These are phyloP conservation scores for Aspergillus proliferans DNA, from an alignment of 2,329 filamentous ascomycete genomes.

Conservation along the genomic window DNA sequence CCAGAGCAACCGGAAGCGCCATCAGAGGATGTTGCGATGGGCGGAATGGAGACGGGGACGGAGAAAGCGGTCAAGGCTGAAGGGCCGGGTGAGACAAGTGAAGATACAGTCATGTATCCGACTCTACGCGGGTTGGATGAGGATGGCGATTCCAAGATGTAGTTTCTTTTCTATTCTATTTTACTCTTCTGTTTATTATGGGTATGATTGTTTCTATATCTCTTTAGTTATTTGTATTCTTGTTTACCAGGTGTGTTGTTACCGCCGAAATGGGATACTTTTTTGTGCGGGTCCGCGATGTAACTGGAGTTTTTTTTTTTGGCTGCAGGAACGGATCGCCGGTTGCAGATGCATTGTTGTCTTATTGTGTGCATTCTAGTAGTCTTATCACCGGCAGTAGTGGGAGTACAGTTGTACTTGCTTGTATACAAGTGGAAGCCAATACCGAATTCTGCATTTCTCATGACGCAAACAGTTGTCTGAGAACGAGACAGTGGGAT, in stretches of 20 bases:
- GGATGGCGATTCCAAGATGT: constrained; percentile 33
- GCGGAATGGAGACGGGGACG: constrained; percentile 34
- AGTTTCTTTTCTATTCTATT: constrained; percentile 10
- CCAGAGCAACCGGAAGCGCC: constrained; percentile 7
- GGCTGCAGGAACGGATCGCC: neutral
- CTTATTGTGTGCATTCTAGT: neutral
- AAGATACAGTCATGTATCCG: constrained; percentile 26
- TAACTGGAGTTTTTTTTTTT: neutral
- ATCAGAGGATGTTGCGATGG: constrained; percentile 12
- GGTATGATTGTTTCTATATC: constrained; percentile 4
- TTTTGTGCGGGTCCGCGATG: neutral
- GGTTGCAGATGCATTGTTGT: neutral
- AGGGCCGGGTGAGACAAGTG: neutral
- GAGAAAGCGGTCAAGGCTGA: constrained; percentile 15
- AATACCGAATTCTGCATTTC: too few relatives aligned
- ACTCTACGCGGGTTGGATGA: constrained; percentile 27
- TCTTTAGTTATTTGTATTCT: constrained; percentile 5
- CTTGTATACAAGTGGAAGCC: too few relatives aligned
- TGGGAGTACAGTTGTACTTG: too few relatives aligned
- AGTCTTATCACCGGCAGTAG: neutral
- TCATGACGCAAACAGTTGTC: too few relatives aligned
- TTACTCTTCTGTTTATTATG: constrained; percentile 2
- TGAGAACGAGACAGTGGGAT: too few relatives aligned
- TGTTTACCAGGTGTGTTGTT: constrained; percentile 1
- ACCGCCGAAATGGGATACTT: neutral